These are phyloP conservation scores for Globisporangium okanoganense DNA, from an alignment of 352 stramenopile genomes.

Conservation along the genomic window DNA sequence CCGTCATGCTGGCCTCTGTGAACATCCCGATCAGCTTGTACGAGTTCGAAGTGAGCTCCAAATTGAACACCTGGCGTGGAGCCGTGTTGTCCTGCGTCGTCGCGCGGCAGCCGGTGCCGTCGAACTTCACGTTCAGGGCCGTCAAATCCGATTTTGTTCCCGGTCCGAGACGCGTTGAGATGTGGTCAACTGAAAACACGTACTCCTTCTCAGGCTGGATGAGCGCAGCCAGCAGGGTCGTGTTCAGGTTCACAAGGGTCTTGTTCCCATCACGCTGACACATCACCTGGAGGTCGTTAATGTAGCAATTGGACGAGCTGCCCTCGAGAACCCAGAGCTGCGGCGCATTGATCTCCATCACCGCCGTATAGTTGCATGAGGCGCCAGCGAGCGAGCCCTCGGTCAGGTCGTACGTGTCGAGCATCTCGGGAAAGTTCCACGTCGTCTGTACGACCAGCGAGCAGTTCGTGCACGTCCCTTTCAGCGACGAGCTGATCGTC, in stretches of 20 bases:
- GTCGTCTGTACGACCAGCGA: conserved; percentile 44
- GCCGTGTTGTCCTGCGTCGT: conserved; percentile 13
- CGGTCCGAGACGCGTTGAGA: conserved; percentile 54
- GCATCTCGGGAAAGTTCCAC: conserved; percentile 75
- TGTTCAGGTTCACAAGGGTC: conserved; percentile 45
- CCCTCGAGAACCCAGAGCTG: conserved; percentile 53
- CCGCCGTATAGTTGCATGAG: conserved; percentile 44
- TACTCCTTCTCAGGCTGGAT: conserved; percentile 41
- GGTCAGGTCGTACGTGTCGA: conserved; percentile 60
- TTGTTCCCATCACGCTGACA: conserved; percentile 54
- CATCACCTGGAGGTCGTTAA: conserved; percentile 24
- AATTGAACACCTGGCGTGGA: conserved; percentile 47
- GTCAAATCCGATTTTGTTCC: conserved; percentile 58
- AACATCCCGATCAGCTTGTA: conserved; percentile 64
- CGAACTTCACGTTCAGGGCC: conserved; percentile 48
- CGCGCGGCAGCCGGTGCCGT: conserved; percentile 49
- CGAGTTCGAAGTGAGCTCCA: conserved; percentile 45
- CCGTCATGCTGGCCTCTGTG: conserved; percentile 44
- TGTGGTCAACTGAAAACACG: conserved; percentile 45
- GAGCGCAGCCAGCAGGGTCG: conserved; percentile 28
- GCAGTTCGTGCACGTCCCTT: conserved; percentile 72
- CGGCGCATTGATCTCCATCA: conserved; percentile 51
- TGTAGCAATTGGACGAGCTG: conserved; percentile 29
- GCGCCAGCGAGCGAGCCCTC: conserved; percentile 25
- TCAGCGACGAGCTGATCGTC: conserved; percentile 41